Base-by-base conservation (phyloP, 2,329 filamentous ascomycete species). In the Ramularia collo-cygni region DNA sequence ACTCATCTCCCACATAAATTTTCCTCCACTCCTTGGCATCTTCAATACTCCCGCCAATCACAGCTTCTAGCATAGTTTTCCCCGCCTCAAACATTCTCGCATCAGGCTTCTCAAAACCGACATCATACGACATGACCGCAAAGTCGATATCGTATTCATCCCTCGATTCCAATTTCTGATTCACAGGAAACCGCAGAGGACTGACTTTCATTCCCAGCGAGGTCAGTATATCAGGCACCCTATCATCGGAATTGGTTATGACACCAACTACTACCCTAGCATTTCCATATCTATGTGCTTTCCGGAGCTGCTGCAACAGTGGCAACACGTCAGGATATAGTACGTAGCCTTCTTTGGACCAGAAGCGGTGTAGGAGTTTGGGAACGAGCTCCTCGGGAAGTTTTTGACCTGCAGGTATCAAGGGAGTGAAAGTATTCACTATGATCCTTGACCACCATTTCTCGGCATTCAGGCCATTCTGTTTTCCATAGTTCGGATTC, bases 361-460 rank as follows among this genome's bases (percentile, higher is more conserved):
- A 66, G 54, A 80, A 82, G 4, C 70, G 68, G 9, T 63, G 59
- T 8, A 78, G 55, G 0, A 82, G 64, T 2, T 63, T 63, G 2
- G 67, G 64, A 0, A 69, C 65, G 6, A 81, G 64, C 1, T 61
- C 59, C 2, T 57, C 34, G 0, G 72, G 74, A 0, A 76, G 49
- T 2, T 59, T 28, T 38, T 66, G 38, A 2, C 53, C 40, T 1
- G 34, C 43, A 10, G 33, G 15, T 34, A 64, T 35, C 17, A 72
- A 55, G 1, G 70, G 68, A 12, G 54, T 48, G 54, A 78, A 76
- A 0, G 76, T 79, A 5, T 66, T 65, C 29, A 61, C 57, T 36
- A 80, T 77, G 7, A 81, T 67, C 74, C 74, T 73, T 4, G 65
- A 68, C 77, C 77, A 81, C 78, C 78, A 82, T 46, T 58, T 62